phyloP scores from a whole-genome alignment of 306 rosid genomes.

The Rosa rugosa region DNA sequence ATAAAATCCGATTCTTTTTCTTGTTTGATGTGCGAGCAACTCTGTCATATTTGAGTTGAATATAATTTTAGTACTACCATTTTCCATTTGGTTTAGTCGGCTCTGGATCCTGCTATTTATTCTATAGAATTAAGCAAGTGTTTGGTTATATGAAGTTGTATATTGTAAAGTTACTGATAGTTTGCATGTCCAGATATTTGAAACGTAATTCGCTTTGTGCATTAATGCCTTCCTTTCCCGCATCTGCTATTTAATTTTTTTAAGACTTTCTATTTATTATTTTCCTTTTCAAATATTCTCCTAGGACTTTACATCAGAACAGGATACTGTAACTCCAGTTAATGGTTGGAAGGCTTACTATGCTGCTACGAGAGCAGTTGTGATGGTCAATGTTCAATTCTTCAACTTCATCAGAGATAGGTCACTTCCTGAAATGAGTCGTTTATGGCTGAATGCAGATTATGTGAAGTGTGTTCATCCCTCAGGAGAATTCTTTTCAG shows the following conservation, averaged over 20 bases:
- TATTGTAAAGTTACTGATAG: not conserved
- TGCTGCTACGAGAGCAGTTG: slow-evolving; percentile 94
- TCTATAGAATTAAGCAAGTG: not conserved
- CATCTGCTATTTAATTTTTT: not conserved
- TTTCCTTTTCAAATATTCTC: slow-evolving; percentile 27
- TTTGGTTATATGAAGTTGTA: not conserved
- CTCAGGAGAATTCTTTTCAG: slow-evolving; percentile 87
- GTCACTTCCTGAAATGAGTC: slow-evolving; percentile 78
- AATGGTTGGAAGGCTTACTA: slow-evolving; percentile 99
- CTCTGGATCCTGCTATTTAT: not conserved
- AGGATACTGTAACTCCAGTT: slow-evolving; percentile 66
- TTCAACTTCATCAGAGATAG: slow-evolving; percentile 78
- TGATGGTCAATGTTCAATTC: slow-evolving; percentile 77
- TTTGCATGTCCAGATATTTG: not conserved
- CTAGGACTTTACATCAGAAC: slow-evolving; percentile 94
- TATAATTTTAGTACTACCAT: not conserved
- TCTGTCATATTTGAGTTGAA: not conserved
- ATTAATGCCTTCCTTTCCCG: not conserved
- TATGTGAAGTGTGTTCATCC: slow-evolving; percentile 94
- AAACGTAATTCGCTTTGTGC: not conserved
- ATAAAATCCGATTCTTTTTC: not conserved
- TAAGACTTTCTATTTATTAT: slow-evolving; percentile 12
- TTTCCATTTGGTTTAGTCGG: not conserved
- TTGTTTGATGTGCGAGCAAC: not conserved
- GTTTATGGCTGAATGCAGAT: slow-evolving; percentile 91